Conservation (phyloP, 2,329 filamentous ascomycete genomes). For the Ceratocystis diversiconidia region DNA sequence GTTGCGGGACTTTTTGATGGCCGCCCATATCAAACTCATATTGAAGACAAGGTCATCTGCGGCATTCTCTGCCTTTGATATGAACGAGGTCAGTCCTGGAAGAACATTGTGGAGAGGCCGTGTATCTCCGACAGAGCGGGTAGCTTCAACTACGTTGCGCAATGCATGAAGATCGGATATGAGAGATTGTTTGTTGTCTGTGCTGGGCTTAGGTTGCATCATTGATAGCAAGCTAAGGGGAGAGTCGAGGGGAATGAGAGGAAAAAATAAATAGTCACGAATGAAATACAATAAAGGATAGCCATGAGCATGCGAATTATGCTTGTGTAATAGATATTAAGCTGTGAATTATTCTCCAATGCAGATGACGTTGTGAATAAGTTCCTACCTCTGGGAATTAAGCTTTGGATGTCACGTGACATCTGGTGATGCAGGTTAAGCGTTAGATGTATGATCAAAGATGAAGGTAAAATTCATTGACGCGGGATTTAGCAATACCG, state of each 20-base stretch:
- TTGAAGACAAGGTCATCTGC: constrained; percentile 6
- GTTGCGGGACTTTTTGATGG: constrained; percentile 3
- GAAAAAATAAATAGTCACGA: not conserved
- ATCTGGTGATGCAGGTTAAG: too few relatives aligned
- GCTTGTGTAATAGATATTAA: not conserved
- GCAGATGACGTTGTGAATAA: not conserved
- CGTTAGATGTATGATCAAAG: too few relatives aligned
- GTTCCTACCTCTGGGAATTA: not conserved
- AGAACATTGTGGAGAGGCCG: not conserved
- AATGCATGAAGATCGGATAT: constrained; percentile 1
- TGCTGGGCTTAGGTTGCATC: not conserved
- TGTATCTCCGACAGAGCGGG: not conserved
- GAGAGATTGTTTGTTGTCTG: not conserved
- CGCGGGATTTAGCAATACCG: constrained; percentile 39
- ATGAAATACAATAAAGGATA: too few relatives aligned
- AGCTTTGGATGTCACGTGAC: not conserved
- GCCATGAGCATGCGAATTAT: not conserved
- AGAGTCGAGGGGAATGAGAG: not conserved
- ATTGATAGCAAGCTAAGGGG: not conserved
- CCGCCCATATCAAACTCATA: constrained; percentile 2
- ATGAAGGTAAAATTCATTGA: constrained; percentile 14
- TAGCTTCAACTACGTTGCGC: not conserved
- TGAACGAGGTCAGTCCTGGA: not conserved
- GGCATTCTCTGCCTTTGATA: not conserved
- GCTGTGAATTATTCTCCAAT: not conserved